A percentile compares a stretch with the other conserved stretches of the same genome.
Evolutionary conservation across 2,329 filamentous ascomycete genomes (phyloP).

Genomic region (Metarhizium anisopliae): DNA sequence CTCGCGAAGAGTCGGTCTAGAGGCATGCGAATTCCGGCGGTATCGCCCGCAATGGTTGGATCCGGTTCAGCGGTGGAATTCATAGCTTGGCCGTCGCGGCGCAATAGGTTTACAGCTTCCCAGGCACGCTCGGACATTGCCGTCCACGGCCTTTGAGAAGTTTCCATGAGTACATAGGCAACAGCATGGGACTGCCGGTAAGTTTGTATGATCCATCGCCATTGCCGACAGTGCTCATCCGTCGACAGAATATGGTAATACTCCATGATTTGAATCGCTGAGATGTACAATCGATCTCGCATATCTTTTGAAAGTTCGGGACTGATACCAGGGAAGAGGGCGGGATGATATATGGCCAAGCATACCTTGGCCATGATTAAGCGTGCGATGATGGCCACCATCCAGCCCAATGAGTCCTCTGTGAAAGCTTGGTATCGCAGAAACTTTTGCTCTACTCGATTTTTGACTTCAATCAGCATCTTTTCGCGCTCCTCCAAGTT

Average conservation of each 20-base stretch:
- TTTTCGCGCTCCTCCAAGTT: slow-evolving; percentile 6
- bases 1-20: neutral
- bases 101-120: slow-evolving; percentile 10
- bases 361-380: slow-evolving; percentile 36
- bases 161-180: slow-evolving; percentile 45
- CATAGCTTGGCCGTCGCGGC: no score
- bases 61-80: neutral
- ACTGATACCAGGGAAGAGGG: slow-evolving; percentile 30
- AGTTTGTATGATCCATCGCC: slow-evolving; percentile 51
- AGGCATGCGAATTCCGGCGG: neutral
- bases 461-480: slow-evolving; percentile 23
- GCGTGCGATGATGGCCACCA: neutral
- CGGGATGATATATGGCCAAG: slow-evolving; percentile 43
- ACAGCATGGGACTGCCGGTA: slow-evolving; percentile 53
- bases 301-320: slow-evolving; percentile 27
- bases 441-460: neutral
- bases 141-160: slow-evolving; percentile 36
- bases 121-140: slow-evolving; percentile 37
- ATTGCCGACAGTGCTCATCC: slow-evolving; percentile 38
- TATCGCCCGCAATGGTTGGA: neutral
- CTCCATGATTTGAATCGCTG: slow-evolving; percentile 46
- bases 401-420: neutral
- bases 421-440: neutral
- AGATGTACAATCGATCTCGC: slow-evolving; percentile 33
- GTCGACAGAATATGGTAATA: slow-evolving; percentile 45